phyloP scores from a whole-genome alignment of 371 early-diverging fungal genomes.

The Zychaea mexicana region DNA sequence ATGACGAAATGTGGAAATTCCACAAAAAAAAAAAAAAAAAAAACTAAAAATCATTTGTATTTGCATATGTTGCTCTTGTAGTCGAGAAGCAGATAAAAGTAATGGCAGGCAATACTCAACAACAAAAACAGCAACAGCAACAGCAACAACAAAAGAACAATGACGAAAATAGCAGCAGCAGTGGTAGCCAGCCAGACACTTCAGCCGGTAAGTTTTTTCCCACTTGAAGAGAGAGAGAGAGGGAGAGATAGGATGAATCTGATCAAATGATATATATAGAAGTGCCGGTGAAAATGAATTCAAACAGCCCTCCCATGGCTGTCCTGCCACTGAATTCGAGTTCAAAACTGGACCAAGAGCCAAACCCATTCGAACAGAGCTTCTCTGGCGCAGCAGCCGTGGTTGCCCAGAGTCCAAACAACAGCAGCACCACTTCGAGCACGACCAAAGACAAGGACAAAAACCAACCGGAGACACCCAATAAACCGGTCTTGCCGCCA shows the following conservation, averaged over 20 bases:
- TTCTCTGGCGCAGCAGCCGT: constrained; percentile 54
- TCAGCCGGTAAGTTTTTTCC: not conserved
- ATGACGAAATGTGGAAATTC: too few species aligned
- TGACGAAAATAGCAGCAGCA: too few species aligned
- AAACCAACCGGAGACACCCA: constrained; percentile 4
- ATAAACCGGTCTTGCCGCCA: constrained; percentile 34
- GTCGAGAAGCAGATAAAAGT: too few species aligned
- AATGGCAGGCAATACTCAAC: too few species aligned
- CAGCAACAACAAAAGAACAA: too few species aligned
- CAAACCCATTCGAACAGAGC: constrained; percentile 87
- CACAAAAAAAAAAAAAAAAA: too few species aligned
- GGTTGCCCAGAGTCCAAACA: not conserved
- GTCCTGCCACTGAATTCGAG: constrained; percentile 40
- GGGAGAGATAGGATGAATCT: not conserved
- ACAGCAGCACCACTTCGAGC: constrained; percentile 17
- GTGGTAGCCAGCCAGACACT: too few species aligned
- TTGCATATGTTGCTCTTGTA: too few species aligned
- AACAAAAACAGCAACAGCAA: too few species aligned
- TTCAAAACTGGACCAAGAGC: constrained; percentile 77
- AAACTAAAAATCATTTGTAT: too few species aligned
- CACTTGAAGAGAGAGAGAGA: not conserved
- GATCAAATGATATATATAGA: not conserved
- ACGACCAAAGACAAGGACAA: not conserved
- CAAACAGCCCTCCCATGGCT: constrained; percentile 38
- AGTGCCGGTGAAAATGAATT: not conserved